Evolutionary conservation across 768 basidiomycete species (phyloP), one percentile per base, ranked within the genome.

Genomic region (Leccinum broughii): DNA sequence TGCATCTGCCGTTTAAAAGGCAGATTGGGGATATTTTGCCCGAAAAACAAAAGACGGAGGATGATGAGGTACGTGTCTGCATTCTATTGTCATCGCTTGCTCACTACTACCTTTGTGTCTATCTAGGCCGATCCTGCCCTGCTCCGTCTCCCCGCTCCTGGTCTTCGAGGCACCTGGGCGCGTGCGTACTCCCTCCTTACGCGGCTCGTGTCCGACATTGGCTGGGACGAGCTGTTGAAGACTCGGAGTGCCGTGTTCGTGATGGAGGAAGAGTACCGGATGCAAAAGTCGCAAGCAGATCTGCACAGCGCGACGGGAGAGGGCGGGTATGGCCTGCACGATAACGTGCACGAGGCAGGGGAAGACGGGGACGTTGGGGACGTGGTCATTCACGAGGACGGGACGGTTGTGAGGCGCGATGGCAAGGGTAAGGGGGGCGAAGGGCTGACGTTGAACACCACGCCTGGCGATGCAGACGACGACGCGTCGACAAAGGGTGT

Each of bases 241-340:
- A 90, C 92, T 14, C 88, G 97, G 83, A 94, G 92, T 73, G 77
- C 80, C 39, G 97, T 99, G 14, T 98, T 99, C 75, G 97, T 99
- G 44, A 99, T 99, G 97, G 97, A 98, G 72, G 96, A 99, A 72
- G 97, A 99, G 72, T 99, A 99, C 72, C 84, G 97, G 39, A 90
- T 92, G 87, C 96, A 98, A 78, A 98, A 98, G 72, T 88, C 90
- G 2, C 85, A 90, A 6, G 77, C 72, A 2, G 92, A 95, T 30
- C 78, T 89, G n/a, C 78, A 80, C 52, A 72, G 78, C 54, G 71
- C 62, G n/a, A 64, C 68, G 15, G 56, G 63, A 10, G 44, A 44
- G 54, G 56, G 61, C 17, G 54, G 35, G n/a, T 61, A 62, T 6
- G 65, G 64, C 49, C 73, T 10, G 73, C 73, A 32, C 61, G 15